These are phyloP conservation scores for Colletotrichum sp. DNA, from an alignment of 2,329 filamentous ascomycete species.

Conservation along the genomic window DNA sequence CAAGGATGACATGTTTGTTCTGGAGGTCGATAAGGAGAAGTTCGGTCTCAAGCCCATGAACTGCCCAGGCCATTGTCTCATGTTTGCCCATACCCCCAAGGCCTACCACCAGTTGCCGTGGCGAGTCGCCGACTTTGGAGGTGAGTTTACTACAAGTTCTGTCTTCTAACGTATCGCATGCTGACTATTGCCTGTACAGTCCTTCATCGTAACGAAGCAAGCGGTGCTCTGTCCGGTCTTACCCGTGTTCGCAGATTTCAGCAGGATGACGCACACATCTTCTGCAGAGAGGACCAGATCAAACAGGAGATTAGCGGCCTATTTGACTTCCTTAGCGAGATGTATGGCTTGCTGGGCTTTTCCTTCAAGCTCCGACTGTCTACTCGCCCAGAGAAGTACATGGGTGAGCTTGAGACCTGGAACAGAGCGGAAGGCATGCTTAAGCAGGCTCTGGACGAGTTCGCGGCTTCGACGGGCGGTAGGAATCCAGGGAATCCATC, in stretches of 20 bases:
- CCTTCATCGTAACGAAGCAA: constrained; percentile 93
- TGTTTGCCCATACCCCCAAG: constrained; percentile 83
- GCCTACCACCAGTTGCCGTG: constrained; percentile 91
- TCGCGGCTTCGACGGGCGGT: constrained; percentile 51
- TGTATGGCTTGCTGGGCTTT: constrained; percentile 81
- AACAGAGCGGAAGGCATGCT: constrained; percentile 85
- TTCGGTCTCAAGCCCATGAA: constrained; percentile 94
- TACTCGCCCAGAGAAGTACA: constrained; percentile 85
- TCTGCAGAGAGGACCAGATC: constrained; percentile 84
- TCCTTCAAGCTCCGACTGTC: constrained; percentile 82
- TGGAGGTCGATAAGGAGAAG: constrained; percentile 81
- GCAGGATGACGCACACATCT: constrained; percentile 96
- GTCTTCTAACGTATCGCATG: background rate
- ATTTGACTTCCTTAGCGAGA: constrained; percentile 84
- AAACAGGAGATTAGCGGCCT: constrained; percentile 77
- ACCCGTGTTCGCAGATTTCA: constrained; percentile 94
- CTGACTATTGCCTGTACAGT: background rate
- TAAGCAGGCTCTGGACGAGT: constrained; percentile 78
- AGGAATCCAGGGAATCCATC: background rate
- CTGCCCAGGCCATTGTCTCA: constrained; percentile 91
- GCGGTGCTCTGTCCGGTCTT: constrained; percentile 86
- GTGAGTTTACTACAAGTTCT: constrained; percentile 46
- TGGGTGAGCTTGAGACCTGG: constrained; percentile 89
- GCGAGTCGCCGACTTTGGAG: constrained; percentile 91
- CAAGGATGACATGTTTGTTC: constrained; percentile 79